Conservation (phyloP, 2,329 filamentous ascomycete genomes). For the Tolypocladium paradoxum region DNA sequence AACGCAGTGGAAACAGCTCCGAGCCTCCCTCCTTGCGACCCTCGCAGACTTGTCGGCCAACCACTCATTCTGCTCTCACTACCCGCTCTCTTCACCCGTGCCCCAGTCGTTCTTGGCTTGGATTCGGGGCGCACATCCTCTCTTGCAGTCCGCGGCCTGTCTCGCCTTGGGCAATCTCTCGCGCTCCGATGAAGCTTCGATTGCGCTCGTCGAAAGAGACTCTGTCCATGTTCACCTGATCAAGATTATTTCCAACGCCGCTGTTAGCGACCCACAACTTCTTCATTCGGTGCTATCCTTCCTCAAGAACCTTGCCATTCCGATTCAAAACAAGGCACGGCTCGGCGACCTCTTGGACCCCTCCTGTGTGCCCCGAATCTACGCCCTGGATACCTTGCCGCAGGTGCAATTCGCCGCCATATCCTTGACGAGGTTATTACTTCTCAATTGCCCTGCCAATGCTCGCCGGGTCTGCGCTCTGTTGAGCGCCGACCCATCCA, state of each 20-base stretch:
- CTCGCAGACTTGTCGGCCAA: conserved; percentile 43
- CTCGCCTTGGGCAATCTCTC: conserved; percentile 52
- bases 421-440: conserved; percentile 45
- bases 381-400: conserved; percentile 36
- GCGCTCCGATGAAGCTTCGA: conserved; percentile 44
- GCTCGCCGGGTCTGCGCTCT: conserved; percentile 36
- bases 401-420: conserved; percentile 52
- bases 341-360: conserved; percentile 38
- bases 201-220: conserved; percentile 34
- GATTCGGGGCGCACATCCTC: conserved; percentile 28
- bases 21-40: conserved; percentile 37
- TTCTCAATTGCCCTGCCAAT: conserved; percentile 42
- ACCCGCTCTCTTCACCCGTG: conserved; percentile 31
- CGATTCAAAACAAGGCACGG: conserved; percentile 38
- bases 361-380: conserved; percentile 39
- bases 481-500: conserved; percentile 20
- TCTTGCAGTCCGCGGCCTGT: conserved; percentile 46
- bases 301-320: conserved; percentile 55
- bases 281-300: conserved; percentile 48
- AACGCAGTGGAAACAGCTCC: conserved; percentile 34
- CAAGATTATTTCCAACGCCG: conserved; percentile 29
- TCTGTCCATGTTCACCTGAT: conserved; percentile 33
- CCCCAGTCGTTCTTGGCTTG: conserved; percentile 34
- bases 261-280: conserved; percentile 36
- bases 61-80: conserved; percentile 31